phyloP scores from a whole-genome alignment of 208 protist genomes.

The Crithidia bombi region DNA sequence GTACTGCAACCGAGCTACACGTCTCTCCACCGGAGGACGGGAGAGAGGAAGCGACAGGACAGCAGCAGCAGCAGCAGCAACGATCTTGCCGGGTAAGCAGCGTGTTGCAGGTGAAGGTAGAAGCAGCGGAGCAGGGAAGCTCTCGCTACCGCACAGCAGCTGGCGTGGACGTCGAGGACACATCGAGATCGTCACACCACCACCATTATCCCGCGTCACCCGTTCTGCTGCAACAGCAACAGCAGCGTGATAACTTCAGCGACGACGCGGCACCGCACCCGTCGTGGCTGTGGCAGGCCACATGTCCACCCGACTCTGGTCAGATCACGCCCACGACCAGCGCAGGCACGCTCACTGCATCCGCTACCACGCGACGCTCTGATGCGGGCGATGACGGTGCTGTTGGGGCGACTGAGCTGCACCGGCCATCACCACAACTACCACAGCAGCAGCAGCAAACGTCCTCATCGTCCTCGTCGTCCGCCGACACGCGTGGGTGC shows the following conservation, averaged over 20 bases:
- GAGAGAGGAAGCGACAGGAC: not conserved
- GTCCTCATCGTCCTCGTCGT: too few species aligned
- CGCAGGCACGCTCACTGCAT: slow-evolving; percentile 7
- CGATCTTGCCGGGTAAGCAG: not conserved
- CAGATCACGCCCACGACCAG: slow-evolving; percentile 9
- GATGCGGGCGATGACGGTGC: not conserved
- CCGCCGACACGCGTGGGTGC: too few species aligned
- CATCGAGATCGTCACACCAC: not conserved
- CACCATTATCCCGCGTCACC: not conserved
- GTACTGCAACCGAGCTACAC: not conserved
- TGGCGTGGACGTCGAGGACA: not conserved
- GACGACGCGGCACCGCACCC: not conserved
- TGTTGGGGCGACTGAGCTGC: too few species aligned
- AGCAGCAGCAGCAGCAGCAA: not conserved
- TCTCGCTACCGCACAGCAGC: slow-evolving; percentile 5
- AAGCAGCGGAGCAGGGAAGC: not conserved
- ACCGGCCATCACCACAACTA: too few species aligned
- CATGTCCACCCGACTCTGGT: slow-evolving; percentile 28
- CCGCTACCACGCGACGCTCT: slow-evolving; percentile 1
- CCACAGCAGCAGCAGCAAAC: slow-evolving; percentile 2
- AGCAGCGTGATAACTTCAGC: slow-evolving; percentile 1
- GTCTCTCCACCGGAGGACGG: not conserved
- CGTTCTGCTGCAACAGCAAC: slow-evolving; percentile 1
- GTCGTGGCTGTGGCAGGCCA: slow-evolving; percentile 9
- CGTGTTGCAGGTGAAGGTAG: not conserved